phyloP scores from a whole-genome alignment of 2,329 filamentous ascomycete species.

The Tympanopsis confertula region DNA sequence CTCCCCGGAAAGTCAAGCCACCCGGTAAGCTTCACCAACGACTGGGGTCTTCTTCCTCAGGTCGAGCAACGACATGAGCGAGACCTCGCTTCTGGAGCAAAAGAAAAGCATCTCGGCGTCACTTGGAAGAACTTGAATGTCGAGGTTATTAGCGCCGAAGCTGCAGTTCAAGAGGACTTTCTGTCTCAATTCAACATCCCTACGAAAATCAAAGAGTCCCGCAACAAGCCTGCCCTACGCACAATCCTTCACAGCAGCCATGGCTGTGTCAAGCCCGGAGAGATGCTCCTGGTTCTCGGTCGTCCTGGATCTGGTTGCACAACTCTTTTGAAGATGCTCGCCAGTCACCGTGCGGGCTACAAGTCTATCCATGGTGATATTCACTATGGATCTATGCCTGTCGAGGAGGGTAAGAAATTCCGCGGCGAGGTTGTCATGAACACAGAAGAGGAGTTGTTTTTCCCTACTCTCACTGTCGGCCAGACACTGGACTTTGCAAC shows the following conservation, averaged over 20 bases:
- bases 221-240: slow-evolving; percentile 43
- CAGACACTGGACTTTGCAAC: slow-evolving; percentile 43
- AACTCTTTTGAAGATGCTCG: slow-evolving; percentile 57
- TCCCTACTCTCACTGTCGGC: slow-evolving; percentile 34
- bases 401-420: slow-evolving; percentile 30
- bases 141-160: slow-evolving; percentile 45
- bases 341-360: slow-evolving; percentile 52
- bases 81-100: slow-evolving; percentile 31
- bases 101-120: slow-evolving; percentile 42
- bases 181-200: slow-evolving; percentile 44
- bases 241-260: slow-evolving; percentile 55
- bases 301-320: slow-evolving; percentile 61
- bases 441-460: slow-evolving; percentile 38
- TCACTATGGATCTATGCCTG: slow-evolving; percentile 33
- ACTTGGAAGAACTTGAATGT: slow-evolving; percentile 56
- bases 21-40: too few species aligned
- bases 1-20: too few species aligned
- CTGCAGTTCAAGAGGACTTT: slow-evolving; percentile 55
- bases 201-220: slow-evolving; percentile 37
- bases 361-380: slow-evolving; percentile 45
- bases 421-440: slow-evolving; percentile 45
- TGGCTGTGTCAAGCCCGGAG: slow-evolving; percentile 61
- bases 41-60: slow-evolving; percentile 36
- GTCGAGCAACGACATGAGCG: slow-evolving; percentile 29
- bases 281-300: slow-evolving; percentile 61